These are phyloP conservation scores for Leccinum pseudoinsigne DNA, from an alignment of 1,284 basidiomycete species.

Conservation along the genomic window DNA sequence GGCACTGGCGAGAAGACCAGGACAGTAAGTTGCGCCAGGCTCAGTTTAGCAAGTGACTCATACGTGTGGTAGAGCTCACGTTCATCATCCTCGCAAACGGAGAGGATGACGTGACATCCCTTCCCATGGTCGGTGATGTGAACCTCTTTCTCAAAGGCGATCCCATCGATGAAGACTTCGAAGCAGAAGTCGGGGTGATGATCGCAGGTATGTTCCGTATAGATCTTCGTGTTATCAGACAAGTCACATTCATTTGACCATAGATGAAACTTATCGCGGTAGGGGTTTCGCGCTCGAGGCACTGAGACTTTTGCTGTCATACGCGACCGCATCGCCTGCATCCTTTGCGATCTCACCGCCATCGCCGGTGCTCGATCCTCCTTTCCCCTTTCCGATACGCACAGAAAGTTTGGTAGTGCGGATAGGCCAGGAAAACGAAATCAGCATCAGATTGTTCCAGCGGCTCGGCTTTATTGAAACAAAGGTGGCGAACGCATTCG, in stretches of 20 bases:
- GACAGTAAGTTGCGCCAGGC: slow-evolving; percentile 59
- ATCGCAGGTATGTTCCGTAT: slow-evolving; percentile 59
- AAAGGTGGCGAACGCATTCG: slow-evolving; percentile 46
- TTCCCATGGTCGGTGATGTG: slow-evolving; percentile 89
- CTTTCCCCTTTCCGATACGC: slow-evolving; percentile 37
- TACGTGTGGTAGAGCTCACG: slow-evolving; percentile 67
- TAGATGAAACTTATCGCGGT: slow-evolving; percentile 62
- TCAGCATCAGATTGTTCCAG: slow-evolving; percentile 49
- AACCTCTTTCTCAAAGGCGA: slow-evolving; percentile 83
- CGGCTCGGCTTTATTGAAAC: slow-evolving; percentile 48
- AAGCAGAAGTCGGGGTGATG: slow-evolving; percentile 79
- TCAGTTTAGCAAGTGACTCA: neutral
- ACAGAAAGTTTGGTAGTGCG: slow-evolving; percentile 50
- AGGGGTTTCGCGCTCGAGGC: slow-evolving; percentile 69
- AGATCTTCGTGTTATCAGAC: slow-evolving; percentile 4
- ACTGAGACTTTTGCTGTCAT: slow-evolving; percentile 63
- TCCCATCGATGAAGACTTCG: slow-evolving; percentile 45
- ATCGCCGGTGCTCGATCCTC: slow-evolving; percentile 15
- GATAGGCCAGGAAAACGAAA: slow-evolving; percentile 51
- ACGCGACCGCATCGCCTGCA: slow-evolving; percentile 45
- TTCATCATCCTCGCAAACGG: slow-evolving; percentile 77
- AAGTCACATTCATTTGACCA: neutral
- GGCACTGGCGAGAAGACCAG: slow-evolving; percentile 83
- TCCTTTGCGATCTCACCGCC: slow-evolving; percentile 12
- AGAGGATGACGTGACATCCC: slow-evolving; percentile 40